Evolutionary conservation across 108 stramenopile genomes (phyloP).

Genomic region (Asterionellopsis glacialis): DNA sequence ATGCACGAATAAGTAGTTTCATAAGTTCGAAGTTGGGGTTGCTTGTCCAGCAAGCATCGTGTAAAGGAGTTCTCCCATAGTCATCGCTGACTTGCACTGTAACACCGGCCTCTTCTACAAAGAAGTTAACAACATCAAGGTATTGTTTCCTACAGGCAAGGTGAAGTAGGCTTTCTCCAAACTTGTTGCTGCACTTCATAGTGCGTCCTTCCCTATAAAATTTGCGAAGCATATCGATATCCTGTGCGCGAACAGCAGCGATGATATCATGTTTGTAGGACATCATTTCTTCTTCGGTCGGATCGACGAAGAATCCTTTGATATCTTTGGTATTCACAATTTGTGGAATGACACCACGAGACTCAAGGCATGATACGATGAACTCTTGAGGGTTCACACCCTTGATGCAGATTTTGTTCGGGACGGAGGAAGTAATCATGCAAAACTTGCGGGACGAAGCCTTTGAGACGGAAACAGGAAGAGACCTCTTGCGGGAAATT

Average conservation of each 20-base stretch:
- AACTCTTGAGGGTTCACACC: not conserved
- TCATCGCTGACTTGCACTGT: constrained; percentile 56
- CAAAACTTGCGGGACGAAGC: no score
- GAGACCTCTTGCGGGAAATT: no score
- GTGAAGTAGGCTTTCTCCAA: constrained; percentile 70
- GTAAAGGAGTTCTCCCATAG: constrained; percentile 68
- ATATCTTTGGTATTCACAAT: constrained; percentile 18
- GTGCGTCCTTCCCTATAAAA: constrained; percentile 23
- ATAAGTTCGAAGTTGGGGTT: constrained; percentile 45
- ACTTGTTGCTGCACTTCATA: constrained; percentile 54
- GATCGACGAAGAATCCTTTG: constrained; percentile 30
- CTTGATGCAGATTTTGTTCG: no score
- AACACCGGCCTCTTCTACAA: constrained; percentile 41
- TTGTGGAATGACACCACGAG: not conserved
- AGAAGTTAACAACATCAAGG: constrained; percentile 30
- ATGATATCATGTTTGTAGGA: constrained; percentile 56
- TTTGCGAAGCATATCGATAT: constrained; percentile 45
- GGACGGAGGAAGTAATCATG: no score
- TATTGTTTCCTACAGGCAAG: constrained; percentile 53
- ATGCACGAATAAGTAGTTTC: constrained; percentile 30
- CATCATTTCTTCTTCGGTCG: constrained; percentile 55
- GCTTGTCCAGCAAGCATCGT: constrained; percentile 68
- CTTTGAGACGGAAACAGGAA: no score
- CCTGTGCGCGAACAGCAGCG: constrained; percentile 46
- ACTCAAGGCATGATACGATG: not conserved